Conservation (phyloP, 768 basidiomycete genomes). For the Suillus subluteus region DNA sequence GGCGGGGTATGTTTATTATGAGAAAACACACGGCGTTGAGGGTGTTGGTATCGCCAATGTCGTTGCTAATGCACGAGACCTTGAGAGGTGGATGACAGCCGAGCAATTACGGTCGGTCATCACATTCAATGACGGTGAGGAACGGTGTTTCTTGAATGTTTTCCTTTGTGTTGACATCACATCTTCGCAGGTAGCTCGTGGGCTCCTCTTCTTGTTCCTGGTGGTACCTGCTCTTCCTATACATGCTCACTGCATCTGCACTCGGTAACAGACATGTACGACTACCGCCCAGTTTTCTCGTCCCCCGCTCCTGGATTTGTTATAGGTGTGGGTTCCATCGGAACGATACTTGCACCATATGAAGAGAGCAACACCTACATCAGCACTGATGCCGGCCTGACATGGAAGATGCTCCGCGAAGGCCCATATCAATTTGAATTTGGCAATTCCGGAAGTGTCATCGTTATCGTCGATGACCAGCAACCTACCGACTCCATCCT, state of each 20-base stretch:
- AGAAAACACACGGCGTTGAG: conserved; percentile 81
- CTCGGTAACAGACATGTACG: conserved; percentile 91
- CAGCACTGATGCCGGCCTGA: conserved; percentile 85
- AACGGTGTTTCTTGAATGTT: not conserved
- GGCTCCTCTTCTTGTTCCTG: conserved; percentile 66
- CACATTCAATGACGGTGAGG: conserved; percentile 84
- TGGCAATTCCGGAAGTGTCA: conserved; percentile 83
- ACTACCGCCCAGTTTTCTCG: conserved; percentile 92
- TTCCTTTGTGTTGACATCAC: conserved; percentile 7
- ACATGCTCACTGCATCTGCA: conserved; percentile 88
- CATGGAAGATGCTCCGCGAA: conserved; percentile 76
- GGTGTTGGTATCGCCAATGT: conserved; percentile 94
- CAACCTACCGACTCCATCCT: conserved; percentile 64
- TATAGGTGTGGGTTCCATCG: conserved; percentile 95
- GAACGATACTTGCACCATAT: conserved; percentile 66
- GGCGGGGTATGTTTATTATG: conserved; percentile 89
- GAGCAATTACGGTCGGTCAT: conserved; percentile 80
- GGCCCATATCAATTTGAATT: conserved; percentile 95
- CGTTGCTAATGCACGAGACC: conserved; percentile 82
- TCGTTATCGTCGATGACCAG: conserved; percentile 87
- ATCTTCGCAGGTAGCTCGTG: conserved; percentile 63
- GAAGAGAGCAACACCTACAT: conserved; percentile 93
- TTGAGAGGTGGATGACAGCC: conserved; percentile 65
- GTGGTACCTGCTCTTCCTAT: conserved; percentile 57
- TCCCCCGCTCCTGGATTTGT: conserved; percentile 92